These are phyloP conservation scores for Talaromyces sp. DNA, from an alignment of 2,329 filamentous ascomycete genomes.

Conservation along the genomic window DNA sequence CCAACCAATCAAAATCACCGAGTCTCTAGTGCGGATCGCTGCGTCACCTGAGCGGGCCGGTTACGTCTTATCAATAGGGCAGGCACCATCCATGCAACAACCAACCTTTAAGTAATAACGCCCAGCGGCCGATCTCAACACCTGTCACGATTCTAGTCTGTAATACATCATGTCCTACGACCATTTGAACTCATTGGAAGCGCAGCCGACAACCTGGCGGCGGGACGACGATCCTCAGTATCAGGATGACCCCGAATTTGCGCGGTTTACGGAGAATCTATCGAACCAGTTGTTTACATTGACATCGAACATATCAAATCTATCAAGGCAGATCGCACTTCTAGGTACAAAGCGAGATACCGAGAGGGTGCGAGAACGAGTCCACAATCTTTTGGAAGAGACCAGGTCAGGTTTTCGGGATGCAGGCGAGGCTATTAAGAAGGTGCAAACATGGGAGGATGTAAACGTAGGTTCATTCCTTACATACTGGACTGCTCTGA, in stretches of 20 bases:
- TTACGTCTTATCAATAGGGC: constrained; percentile 14
- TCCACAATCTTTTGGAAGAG: constrained; percentile 82
- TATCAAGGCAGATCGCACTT: constrained; percentile 78
- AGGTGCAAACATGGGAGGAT: constrained; percentile 80
- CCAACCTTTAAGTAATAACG: constrained; percentile 6
- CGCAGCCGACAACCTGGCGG: constrained; percentile 66
- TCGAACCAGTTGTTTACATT: constrained; percentile 87
- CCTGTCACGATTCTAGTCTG: not conserved
- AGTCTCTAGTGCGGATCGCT: constrained; percentile 2
- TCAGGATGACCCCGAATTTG: constrained; percentile 88
- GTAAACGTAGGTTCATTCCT: constrained; percentile 61
- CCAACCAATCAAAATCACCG: not conserved
- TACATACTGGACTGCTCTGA: not conserved
- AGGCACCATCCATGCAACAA: constrained; percentile 18
- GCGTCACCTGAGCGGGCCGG: constrained; percentile 18
- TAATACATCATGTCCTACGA: constrained; percentile 77
- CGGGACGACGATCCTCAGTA: constrained; percentile 70
- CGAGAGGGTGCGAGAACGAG: constrained; percentile 81
- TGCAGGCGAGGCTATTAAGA: constrained; percentile 90
- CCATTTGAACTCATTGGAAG: constrained; percentile 77
- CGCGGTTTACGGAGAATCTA: constrained; percentile 73
- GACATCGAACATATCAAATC: constrained; percentile 78
- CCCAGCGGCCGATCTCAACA: not conserved
- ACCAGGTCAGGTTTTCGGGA: constrained; percentile 83
- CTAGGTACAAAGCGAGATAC: constrained; percentile 90